phyloP scores from a whole-genome alignment of 768 basidiomycete genomes.

The Xerocomus brunneocitrinus region DNA sequence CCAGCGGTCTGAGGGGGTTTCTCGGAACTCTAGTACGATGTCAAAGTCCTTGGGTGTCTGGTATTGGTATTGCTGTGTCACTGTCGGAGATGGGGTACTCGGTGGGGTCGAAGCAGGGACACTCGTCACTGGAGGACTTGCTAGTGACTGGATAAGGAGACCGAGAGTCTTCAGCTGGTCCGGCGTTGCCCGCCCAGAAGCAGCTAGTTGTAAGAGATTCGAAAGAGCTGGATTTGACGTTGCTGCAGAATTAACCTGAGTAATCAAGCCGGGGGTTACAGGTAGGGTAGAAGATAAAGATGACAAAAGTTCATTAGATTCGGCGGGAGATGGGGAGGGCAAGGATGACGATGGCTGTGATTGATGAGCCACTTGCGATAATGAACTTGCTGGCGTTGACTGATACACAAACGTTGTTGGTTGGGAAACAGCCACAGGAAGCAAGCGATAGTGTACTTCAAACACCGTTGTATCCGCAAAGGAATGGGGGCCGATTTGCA shows the following conservation, averaged over 20 bases:
- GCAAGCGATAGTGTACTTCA: slow-evolving; percentile 64
- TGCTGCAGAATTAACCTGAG: slow-evolving; percentile 64
- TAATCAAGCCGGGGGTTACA: slow-evolving; percentile 54
- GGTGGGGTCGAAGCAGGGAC: not conserved
- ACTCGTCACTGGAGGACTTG: slow-evolving; percentile 22
- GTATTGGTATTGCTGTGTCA: slow-evolving; percentile 21
- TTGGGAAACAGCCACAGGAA: slow-evolving; percentile 20
- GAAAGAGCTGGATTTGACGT: slow-evolving; percentile 63
- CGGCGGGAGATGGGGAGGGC: slow-evolving; percentile 21
- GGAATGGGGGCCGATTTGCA: slow-evolving; percentile 72
- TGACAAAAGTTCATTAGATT: slow-evolving; percentile 40
- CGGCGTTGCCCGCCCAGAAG: slow-evolving; percentile 53
- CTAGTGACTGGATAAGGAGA: slow-evolving; percentile 66
- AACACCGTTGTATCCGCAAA: slow-evolving; percentile 67
- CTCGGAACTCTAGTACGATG: slow-evolving; percentile 66
- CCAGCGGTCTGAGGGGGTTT: slow-evolving; percentile 60
- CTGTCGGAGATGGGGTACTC: slow-evolving; percentile 12
- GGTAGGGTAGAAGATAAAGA: slow-evolving; percentile 42
- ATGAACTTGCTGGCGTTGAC: slow-evolving; percentile 17
- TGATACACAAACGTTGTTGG: slow-evolving; percentile 26
- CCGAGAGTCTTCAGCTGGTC: slow-evolving; percentile 68
- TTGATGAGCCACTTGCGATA: slow-evolving; percentile 30
- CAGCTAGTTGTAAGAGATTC: slow-evolving; percentile 60
- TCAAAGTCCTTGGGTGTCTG: slow-evolving; percentile 56
- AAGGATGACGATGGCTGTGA: slow-evolving; percentile 19